These are phyloP conservation scores for Umbellularia californica DNA, from an alignment of 164 flowering plant genomes.

Conservation along the genomic window DNA sequence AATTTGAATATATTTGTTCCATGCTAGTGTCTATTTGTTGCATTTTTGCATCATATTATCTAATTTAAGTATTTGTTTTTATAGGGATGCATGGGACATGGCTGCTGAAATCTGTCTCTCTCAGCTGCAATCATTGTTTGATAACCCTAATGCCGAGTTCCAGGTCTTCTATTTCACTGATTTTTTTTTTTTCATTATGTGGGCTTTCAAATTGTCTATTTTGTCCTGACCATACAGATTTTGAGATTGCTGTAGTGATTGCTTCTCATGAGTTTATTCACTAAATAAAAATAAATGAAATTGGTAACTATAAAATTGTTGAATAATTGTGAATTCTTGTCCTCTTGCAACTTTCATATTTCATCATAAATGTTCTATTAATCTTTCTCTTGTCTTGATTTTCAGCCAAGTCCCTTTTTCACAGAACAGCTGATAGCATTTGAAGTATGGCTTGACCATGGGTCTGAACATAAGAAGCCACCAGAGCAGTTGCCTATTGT, in stretches of 20 bases:
- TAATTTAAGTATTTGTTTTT: neutral
- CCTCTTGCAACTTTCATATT: neutral
- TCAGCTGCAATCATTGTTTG: slow-evolving; percentile 70
- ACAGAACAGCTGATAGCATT: slow-evolving; percentile 94
- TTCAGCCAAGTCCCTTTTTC: slow-evolving; percentile 93
- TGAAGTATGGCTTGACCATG: slow-evolving; percentile 99
- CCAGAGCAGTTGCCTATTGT: slow-evolving; percentile 98
- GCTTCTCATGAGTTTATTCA: neutral
- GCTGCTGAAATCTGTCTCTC: slow-evolving; percentile 98
- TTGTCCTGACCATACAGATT: neutral
- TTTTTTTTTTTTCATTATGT: neutral
- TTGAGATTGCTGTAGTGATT: neutral
- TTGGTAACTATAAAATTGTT: neutral
- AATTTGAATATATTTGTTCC: neutral
- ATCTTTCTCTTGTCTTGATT: neutral
- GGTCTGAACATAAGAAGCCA: slow-evolving; percentile 86
- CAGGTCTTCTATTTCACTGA: slow-evolving; percentile 43
- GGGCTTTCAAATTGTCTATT: neutral
- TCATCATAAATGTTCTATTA: neutral
- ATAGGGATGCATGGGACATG: slow-evolving; percentile 99
- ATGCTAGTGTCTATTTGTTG: neutral
- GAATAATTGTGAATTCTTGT: neutral
- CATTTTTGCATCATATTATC: slow-evolving; percentile 9
- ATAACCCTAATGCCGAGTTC: slow-evolving; percentile 83
- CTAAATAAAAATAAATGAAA: neutral